Evolutionary conservation across 2,329 filamentous ascomycete species (phyloP).

Genomic region (Sporothrix humicola): DNA sequence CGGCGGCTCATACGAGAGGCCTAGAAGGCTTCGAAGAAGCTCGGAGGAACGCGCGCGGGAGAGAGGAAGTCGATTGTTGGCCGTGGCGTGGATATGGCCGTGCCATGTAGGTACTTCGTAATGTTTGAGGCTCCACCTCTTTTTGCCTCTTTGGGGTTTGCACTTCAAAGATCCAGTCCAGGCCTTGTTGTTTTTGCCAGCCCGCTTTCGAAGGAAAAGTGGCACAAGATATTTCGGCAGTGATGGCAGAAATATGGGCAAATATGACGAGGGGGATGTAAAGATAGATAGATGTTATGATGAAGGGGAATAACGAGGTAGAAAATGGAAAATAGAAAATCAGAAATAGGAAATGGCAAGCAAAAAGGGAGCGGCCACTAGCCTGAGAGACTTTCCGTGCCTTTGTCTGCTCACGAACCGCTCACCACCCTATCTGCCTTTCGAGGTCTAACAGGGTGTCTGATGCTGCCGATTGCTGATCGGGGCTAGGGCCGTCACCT

Average conservation of each 20-base stretch:
- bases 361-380: not conserved
- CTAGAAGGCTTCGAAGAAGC: slow-evolving; percentile 11
- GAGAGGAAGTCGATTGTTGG: slow-evolving; percentile 27
- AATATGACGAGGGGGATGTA: not conserved
- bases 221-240: slow-evolving; percentile 23
- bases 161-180: slow-evolving; percentile 9
- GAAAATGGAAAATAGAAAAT: not conserved
- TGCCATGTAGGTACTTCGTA: not conserved
- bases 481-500: not conserved
- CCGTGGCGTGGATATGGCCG: slow-evolving; percentile 24
- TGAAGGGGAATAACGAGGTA: not conserved
- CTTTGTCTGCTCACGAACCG: not conserved
- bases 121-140: not conserved
- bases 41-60: slow-evolving; percentile 33
- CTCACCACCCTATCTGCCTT: not conserved
- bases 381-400: not conserved
- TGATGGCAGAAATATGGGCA: not conserved
- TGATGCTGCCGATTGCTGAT: not conserved
- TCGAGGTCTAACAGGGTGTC: not conserved
- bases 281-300: not conserved
- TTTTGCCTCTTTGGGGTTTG: not conserved
- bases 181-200: not conserved
- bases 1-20: slow-evolving; percentile 2
- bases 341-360: not conserved
- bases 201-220: not conserved